A percentile compares a stretch with the other conserved stretches of the same genome.
These are phyloP conservation scores for Annulohypoxylon nitens DNA, from an alignment of 495 filamentous ascomycete genomes.

Conservation along the genomic window DNA sequence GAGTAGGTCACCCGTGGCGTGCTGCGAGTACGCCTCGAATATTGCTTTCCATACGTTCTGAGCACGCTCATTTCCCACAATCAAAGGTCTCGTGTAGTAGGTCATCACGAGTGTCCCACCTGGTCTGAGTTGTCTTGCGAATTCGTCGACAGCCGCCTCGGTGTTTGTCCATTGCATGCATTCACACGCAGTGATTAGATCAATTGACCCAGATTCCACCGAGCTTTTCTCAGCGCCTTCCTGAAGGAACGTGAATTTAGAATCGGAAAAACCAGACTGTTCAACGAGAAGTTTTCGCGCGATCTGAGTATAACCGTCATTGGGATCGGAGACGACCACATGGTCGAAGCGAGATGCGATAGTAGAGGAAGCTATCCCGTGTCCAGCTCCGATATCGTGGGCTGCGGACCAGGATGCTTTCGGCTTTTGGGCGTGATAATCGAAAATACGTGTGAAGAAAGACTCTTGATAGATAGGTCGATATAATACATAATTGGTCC, in stretches of 20 bases:
- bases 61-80: not conserved
- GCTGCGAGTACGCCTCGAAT: not conserved
- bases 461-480: not conserved
- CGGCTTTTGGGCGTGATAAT: not conserved
- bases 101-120: not conserved
- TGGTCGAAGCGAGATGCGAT: not conserved
- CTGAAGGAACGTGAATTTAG: not conserved
- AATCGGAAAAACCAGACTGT: not conserved
- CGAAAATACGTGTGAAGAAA: not conserved
- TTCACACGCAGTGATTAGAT: not conserved
- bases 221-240: not conserved
- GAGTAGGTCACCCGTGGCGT: not conserved
- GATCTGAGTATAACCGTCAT: not conserved
- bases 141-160: not conserved
- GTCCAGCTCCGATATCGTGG: not conserved
- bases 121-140: not conserved
- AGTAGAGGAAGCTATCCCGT: not conserved
- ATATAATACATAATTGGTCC: not conserved
- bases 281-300: not conserved
- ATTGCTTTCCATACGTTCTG: not conserved
- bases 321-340: not conserved
- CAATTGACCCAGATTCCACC: not conserved
- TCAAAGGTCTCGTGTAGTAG: not conserved
- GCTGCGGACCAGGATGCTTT: not conserved
- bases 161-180: conserved; percentile 4